Conservation (phyloP, 768 basidiomycete species). For the Cystofilobasidium ferigula region DNA sequence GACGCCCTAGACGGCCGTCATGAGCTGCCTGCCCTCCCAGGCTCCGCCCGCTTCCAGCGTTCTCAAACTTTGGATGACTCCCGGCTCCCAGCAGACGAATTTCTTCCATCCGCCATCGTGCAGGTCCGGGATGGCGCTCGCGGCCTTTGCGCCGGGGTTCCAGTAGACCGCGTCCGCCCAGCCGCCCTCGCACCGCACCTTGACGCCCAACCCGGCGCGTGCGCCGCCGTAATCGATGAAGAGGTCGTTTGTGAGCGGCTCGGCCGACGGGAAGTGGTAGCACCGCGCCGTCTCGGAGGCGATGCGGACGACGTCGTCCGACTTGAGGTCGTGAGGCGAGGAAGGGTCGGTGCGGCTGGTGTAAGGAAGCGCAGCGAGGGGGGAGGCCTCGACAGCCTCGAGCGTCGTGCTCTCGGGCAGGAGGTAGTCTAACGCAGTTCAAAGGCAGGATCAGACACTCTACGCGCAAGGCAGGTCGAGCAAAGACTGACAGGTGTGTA, state of each 20-base stretch:
- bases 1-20: neutral
- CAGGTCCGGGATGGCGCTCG: neutral
- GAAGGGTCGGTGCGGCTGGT: slow-evolving; percentile 10
- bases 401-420: neutral
- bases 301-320: neutral
- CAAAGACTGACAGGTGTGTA: slow-evolving; percentile 15
- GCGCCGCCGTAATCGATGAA: neutral
- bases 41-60: neutral
- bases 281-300: neutral
- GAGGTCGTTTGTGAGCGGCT: neutral
- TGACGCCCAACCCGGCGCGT: neutral
- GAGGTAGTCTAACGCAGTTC: slow-evolving; percentile 8
- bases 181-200: neutral
- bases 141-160: slow-evolving; percentile 1
- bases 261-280: slow-evolving; percentile 8
- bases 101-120: slow-evolving; percentile 1
- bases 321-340: slow-evolving; percentile 2
- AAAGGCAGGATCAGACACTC: no score
- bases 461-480: neutral
- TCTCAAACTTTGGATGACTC: neutral
- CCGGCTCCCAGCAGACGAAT: slow-evolving; percentile 18
- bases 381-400: neutral
- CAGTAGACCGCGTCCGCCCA: slow-evolving; percentile 5
- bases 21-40: slow-evolving; percentile 9
- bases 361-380: neutral